phyloP scores from a whole-genome alignment of 441 rosid species.

The Erysimum pusillum region DNA sequence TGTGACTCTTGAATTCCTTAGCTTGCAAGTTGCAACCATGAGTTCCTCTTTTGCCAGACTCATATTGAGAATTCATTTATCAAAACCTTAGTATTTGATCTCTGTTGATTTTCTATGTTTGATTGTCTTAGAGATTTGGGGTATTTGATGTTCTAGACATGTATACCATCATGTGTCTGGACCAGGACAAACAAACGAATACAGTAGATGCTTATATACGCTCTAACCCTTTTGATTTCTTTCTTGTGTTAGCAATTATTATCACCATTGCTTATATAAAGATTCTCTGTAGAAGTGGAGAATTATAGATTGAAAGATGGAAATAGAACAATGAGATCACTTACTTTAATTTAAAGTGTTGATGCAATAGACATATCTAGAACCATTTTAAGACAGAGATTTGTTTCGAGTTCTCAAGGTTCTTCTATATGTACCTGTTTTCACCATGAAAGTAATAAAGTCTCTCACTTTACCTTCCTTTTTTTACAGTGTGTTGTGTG shows the following conservation, averaged over 20 bases:
- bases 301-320: conserved; percentile 32
- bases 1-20: conserved; percentile 4
- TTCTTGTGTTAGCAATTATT: conserved; percentile 27
- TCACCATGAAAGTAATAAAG: not conserved
- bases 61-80: too few species aligned
- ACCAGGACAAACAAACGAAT: conserved; percentile 39
- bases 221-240: conserved; percentile 19
- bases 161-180: conserved; percentile 29
- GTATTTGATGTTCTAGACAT: conserved; percentile 27
- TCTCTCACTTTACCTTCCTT: not conserved
- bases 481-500: conserved; percentile 18
- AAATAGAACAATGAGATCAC: conserved; percentile 14
- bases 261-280: conserved; percentile 36
- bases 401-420: conserved; percentile 17
- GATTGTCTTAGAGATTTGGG: not conserved
- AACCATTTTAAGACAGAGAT: conserved; percentile 15
- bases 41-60: conserved; percentile 13
- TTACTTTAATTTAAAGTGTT: conserved; percentile 21
- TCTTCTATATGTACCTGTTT: not conserved
- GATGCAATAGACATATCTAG: conserved; percentile 3
- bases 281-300: conserved; percentile 40
- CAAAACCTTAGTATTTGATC: not conserved
- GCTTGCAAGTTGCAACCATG: conserved; percentile 12
- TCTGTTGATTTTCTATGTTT: not conserved
- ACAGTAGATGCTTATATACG: conserved; percentile 41